Percentiles rank a stretch among this genome's conserved stretches.
Conservation (phyloP, 108 stramenopile species). For the Asterionellopsis glacialis region DNA sequence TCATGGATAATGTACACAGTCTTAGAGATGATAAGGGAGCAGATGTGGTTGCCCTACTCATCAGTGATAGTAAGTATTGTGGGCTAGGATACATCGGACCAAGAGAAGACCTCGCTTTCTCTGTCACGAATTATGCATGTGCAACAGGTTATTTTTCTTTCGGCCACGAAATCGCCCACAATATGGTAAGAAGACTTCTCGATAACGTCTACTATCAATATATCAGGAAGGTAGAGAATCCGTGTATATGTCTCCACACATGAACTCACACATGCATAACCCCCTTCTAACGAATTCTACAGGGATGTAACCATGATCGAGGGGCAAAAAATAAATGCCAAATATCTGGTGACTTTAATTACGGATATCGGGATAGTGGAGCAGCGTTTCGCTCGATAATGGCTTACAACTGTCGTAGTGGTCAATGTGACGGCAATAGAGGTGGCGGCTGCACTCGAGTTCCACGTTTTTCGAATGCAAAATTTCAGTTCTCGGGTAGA, state of each 20-base stretch:
- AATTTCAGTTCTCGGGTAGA: neutral
- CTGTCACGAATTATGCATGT: constrained; percentile 9
- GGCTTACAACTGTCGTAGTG: constrained; percentile 24
- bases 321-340: neutral
- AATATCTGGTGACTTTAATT: constrained; percentile 3
- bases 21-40: constrained; percentile 24
- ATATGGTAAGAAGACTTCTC: constrained; percentile 7
- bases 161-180: constrained; percentile 25
- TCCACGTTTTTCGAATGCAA: constrained; percentile 7
- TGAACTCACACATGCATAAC: no score
- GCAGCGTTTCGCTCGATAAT: constrained; percentile 31
- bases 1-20: constrained; percentile 24
- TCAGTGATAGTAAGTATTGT: constrained; percentile 9
- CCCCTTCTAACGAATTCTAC: no score
- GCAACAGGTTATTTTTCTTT: constrained; percentile 24
- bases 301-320: constrained; percentile 11
- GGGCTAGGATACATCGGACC: constrained; percentile 22
- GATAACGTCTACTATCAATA: no score
- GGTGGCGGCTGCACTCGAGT: constrained; percentile 1
- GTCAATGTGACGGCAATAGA: no score
- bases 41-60: constrained; percentile 24
- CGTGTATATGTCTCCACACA: no score
- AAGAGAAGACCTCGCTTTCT: constrained; percentile 4
- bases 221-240: no score
- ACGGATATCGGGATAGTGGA: constrained; percentile 27